phyloP scores from a whole-genome alignment of 2,329 filamentous ascomycete genomes.

The Penicillium sp. region DNA sequence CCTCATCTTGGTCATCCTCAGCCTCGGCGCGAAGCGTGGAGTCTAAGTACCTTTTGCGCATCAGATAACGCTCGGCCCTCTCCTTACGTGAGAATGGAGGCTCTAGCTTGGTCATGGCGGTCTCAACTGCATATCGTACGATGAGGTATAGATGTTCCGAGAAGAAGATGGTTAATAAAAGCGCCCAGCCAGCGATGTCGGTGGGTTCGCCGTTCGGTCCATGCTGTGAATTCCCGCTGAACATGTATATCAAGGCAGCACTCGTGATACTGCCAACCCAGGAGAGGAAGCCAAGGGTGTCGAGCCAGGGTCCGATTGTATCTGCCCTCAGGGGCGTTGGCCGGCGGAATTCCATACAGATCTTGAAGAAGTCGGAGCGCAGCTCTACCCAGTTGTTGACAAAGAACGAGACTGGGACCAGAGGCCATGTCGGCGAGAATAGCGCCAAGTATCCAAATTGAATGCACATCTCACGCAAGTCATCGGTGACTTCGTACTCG shows the following conservation, averaged over 20 bases:
- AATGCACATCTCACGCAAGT: conserved; percentile 93
- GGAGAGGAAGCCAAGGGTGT: conserved; percentile 82
- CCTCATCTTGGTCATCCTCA: conserved; percentile 27
- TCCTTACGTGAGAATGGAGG: conserved; percentile 86
- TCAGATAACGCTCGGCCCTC: conserved; percentile 75
- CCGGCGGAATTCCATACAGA: conserved; percentile 85
- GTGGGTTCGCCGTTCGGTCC: conserved; percentile 48
- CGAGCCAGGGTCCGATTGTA: conserved; percentile 93
- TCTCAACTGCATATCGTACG: conserved; percentile 72
- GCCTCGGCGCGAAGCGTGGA: conserved; percentile 28
- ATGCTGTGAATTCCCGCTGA: conserved; percentile 67
- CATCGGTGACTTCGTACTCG: conserved; percentile 87
- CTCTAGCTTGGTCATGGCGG: conserved; percentile 78
- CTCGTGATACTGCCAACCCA: conserved; percentile 93
- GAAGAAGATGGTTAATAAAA: conserved; percentile 80
- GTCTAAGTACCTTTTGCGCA: conserved; percentile 78
- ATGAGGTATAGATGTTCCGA: conserved; percentile 90
- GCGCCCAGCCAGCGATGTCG: conserved; percentile 76
- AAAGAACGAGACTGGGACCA: conserved; percentile 85
- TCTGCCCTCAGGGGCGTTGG: conserved; percentile 89
- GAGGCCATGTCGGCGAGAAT: conserved; percentile 92
- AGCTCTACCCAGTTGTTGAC: conserved; percentile 97
- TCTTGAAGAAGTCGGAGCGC: conserved; percentile 92
- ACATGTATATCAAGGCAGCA: conserved; percentile 86
- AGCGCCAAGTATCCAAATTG: conserved; percentile 89